A percentile compares a stretch with the other conserved stretches of the same genome.
Evolutionary conservation across 2,329 filamentous ascomycete genomes (phyloP).

Genomic region (Scedosporium aurantiacum): DNA sequence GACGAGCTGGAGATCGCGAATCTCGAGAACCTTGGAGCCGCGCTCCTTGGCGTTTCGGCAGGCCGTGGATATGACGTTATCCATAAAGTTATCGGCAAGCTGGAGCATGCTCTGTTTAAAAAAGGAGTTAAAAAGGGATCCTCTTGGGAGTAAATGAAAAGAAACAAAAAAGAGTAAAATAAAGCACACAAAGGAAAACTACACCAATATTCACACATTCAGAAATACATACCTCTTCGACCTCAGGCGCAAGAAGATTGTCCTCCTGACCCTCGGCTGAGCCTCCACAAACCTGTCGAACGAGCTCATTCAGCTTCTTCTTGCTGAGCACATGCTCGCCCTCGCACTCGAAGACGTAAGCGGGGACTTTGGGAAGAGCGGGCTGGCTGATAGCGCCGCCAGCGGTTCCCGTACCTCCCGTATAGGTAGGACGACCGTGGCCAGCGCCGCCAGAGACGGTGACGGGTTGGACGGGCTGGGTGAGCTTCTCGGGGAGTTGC

Average conservation of each 20-base stretch:
- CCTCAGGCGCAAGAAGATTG: constrained; percentile 76
- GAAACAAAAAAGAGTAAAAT: too few species aligned
- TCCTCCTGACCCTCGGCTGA: constrained; percentile 60
- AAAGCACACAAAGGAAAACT: neutral
- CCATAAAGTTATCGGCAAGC: constrained; percentile 89
- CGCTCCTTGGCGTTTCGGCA: constrained; percentile 91
- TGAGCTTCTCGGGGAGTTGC: constrained; percentile 56
- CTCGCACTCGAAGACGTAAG: constrained; percentile 81
- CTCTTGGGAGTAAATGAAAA: too few species aligned
- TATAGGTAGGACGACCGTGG: constrained; percentile 69
- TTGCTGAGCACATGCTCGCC: constrained; percentile 91
- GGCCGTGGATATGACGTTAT: constrained; percentile 75
- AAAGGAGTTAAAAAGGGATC: too few species aligned
- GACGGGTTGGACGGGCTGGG: constrained; percentile 63
- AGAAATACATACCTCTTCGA: constrained; percentile 64
- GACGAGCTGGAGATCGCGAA: constrained; percentile 73
- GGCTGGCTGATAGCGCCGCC: constrained; percentile 83
- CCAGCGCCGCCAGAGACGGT: constrained; percentile 51
- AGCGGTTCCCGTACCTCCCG: constrained; percentile 63
- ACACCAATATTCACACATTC: too few species aligned
- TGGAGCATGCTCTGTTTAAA: constrained; percentile 66
- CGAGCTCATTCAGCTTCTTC: constrained; percentile 92
- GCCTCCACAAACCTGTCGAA: constrained; percentile 83
- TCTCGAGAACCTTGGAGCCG: constrained; percentile 80
- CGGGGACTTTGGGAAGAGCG: constrained; percentile 68